Conservation (phyloP, 768 basidiomycete species). For the Galerina marginata region DNA sequence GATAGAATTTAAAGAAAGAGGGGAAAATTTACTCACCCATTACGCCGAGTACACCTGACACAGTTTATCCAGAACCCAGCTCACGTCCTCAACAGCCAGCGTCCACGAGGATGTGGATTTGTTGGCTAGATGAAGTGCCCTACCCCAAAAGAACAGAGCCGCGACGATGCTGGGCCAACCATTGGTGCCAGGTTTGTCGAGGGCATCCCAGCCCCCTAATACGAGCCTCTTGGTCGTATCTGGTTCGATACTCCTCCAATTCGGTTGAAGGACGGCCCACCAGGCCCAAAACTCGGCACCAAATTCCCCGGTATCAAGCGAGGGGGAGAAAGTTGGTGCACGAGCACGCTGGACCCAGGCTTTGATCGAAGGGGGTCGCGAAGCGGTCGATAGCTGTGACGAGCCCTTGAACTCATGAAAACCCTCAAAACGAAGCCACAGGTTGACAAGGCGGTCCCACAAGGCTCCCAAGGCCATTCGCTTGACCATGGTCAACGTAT, state of each 20-base stretch:
- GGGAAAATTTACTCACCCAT: background rate
- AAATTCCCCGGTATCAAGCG: background rate
- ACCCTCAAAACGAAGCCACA: background rate
- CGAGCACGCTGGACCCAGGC: background rate
- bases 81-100: background rate
- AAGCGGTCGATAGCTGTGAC: background rate
- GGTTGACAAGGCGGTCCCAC: background rate
- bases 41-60: background rate
- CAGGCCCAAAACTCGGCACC: background rate
- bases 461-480: background rate
- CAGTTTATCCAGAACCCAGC: background rate
- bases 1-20: background rate
- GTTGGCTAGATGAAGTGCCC: background rate
- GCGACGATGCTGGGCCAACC: background rate
- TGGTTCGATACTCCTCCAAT: background rate
- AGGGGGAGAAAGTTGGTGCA: background rate
- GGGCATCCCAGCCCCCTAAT: background rate
- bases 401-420: background rate
- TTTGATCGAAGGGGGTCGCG: background rate
- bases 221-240: background rate
- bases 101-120: background rate
- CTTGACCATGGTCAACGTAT: background rate
- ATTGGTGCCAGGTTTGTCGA: background rate
- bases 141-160: background rate
- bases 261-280: background rate